Base-by-base conservation (phyloP, 495 filamentous ascomycete species). In the Podospora pseudopauciseta region DNA sequence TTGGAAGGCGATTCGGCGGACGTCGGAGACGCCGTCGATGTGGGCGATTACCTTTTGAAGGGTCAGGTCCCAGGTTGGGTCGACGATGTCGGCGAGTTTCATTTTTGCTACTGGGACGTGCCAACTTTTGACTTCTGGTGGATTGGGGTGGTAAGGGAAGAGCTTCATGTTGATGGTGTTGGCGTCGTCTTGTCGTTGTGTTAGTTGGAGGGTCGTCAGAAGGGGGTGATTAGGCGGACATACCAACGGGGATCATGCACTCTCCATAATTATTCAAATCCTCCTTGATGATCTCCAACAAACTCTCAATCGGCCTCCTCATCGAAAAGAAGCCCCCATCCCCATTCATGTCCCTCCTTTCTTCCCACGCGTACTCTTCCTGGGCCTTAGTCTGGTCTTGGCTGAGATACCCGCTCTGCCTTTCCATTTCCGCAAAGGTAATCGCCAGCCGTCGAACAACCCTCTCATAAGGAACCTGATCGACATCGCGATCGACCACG, bases 151-250 rank as follows among this genome's bases (percentile, higher is more conserved):
- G 62, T 89, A 87, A 0, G 92, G 92, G 79, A 97, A 97, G 61
- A 97, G 87, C 77, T 97, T 97, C 84, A 99, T 91, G 78, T 97
- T 97, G 75, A 99, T 86, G 13, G 92, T 97, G 80, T 97, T 97
- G 68, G 91, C 88, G 68, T 96, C 92, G 78, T 97, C 93, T 67
- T 32, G 19, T 16, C n/a, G 5, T n/a, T 44, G 32, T 49, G 66
- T n/a, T 63, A 9, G 39, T 5, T 20, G 61, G 23, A 39, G 67
- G 53, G 20, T 64, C 66, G 66, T 44, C 49, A 26, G 1, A 49
- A 27, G 15, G 1, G 26, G 26, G 28, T 18, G 58, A 18, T 62
- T 55, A 23, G 23, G 67, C 57, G 49, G 0, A 81, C 84, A 39
- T 79, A 92, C 90, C 90, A 72, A 97, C 92, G 2, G 94, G 92